phyloP scores from a whole-genome alignment of 208 protist genomes.

The Trypanosoma mega region DNA sequence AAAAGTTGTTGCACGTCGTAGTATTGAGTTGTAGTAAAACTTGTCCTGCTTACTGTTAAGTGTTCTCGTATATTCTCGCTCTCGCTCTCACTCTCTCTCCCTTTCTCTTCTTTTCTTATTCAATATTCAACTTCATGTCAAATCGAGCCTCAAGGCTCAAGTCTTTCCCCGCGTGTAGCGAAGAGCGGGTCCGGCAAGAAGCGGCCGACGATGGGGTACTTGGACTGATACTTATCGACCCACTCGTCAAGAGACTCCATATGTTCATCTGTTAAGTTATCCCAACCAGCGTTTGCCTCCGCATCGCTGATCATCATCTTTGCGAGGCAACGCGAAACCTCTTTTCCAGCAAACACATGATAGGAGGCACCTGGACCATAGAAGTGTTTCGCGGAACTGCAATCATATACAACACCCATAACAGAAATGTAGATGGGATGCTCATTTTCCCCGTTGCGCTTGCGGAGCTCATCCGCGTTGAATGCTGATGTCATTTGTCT shows the following conservation, averaged over 20 bases:
- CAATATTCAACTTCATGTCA: background rate
- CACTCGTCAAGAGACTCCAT: conserved; percentile 70
- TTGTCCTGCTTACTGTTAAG: background rate
- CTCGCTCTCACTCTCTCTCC: background rate
- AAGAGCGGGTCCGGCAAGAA: conserved; percentile 53
- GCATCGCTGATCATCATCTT: conserved; percentile 82
- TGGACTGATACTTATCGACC: conserved; percentile 63
- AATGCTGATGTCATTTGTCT: conserved; percentile 25
- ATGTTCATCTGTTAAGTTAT: conserved; percentile 61
- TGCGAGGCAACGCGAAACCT: conserved; percentile 69
- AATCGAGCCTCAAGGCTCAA: conserved; percentile 33
- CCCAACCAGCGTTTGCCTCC: conserved; percentile 78
- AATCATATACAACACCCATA: conserved; percentile 81
- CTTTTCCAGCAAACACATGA: conserved; percentile 77
- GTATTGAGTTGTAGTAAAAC: background rate
- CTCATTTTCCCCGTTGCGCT: conserved; percentile 41
- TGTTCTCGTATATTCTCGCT: background rate
- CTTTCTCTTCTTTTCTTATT: background rate
- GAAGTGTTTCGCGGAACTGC: conserved; percentile 54
- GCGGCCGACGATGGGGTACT: conserved; percentile 70
- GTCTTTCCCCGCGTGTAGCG: conserved; percentile 34
- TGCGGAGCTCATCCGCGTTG: conserved; percentile 44
- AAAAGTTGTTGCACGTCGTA: too few relatives aligned
- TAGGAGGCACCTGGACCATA: conserved; percentile 80
- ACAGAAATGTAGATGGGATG: conserved; percentile 71